Conservation (phyloP, 1,139 yeast species). For the Diutina neorugosa region DNA sequence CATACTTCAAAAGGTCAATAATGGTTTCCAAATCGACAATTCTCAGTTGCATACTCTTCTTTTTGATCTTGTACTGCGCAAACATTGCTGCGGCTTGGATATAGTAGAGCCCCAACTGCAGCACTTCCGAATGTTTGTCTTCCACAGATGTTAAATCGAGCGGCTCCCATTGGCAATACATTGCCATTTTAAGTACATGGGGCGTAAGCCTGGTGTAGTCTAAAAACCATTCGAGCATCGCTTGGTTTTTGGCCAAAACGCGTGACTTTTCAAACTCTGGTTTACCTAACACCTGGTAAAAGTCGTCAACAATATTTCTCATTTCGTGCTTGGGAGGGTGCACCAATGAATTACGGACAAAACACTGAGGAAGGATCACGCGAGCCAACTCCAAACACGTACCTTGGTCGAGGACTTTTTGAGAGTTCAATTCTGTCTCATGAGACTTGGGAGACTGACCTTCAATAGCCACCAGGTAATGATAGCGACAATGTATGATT, state of each 20-base stretch:
- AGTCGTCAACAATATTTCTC: constrained; percentile 57
- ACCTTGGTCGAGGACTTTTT: constrained; percentile 13
- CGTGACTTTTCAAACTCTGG: constrained; percentile 33
- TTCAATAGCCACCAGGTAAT: constrained; percentile 48
- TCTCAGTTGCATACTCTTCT: constrained; percentile 67
- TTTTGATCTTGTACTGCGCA: constrained; percentile 52
- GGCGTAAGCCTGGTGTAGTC: constrained; percentile 36
- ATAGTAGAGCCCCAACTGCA: constrained; percentile 51
- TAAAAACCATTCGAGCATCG: constrained; percentile 38
- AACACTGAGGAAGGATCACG: constrained; percentile 52
- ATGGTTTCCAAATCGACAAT: constrained; percentile 74
- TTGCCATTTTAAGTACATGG: constrained; percentile 38
- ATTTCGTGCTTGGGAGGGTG: constrained; percentile 53
- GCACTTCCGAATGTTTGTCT: constrained; percentile 9
- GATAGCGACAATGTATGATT: constrained; percentile 67
- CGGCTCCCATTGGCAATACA: constrained; percentile 37
- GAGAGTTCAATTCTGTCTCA: constrained; percentile 30
- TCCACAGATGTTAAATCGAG: constrained; percentile 25
- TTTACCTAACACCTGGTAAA: constrained; percentile 64
- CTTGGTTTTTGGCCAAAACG: constrained; percentile 28
- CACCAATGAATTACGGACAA: constrained; percentile 48
- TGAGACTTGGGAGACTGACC: constrained; percentile 17
- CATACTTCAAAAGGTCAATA: constrained; percentile 50
- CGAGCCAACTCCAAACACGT: constrained; percentile 49
- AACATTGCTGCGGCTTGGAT: constrained; percentile 61